Base-by-base conservation (phyloP, 2,329 filamentous ascomycete genomes). In the Chrysosporium queenslandicum region DNA sequence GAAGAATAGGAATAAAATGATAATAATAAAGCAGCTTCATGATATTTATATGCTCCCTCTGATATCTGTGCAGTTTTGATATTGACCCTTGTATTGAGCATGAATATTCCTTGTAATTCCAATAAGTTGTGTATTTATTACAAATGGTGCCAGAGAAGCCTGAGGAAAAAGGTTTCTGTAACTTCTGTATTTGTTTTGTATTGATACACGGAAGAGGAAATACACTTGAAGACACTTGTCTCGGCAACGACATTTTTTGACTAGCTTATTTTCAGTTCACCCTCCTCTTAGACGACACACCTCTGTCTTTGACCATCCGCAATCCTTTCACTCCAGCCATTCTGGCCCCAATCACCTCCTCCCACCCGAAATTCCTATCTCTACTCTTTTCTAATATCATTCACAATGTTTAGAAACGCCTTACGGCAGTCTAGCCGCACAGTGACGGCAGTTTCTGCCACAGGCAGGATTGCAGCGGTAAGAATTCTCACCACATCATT, bases 331-430 rank as follows among this genome's bases (percentile, higher is more conserved):
- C 65, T 62, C 64, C 64, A 65, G 61, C 63, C 63, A 62, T 61
- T 64, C 61, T 61, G 60, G 63, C 63, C 63, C 64, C 66, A 68
- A 68, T 68, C 68, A 64, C 67, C 65, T 67, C 62, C 68, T 65
- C 68, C 59, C 59, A 64, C 64, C 63, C 67, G 64, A 66, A 64
- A 65, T 66, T 66, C 62, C 62, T 63, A 64, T 70, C 69, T 71
- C 67, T 63, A 61, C 68, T 63, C 65, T 63, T 66, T 68, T 65
- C 67, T 64, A 66, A 68, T 68, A 63, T 62, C 61, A 58, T 60
- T 73, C 72, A 80, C 74, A 77, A 96, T 97, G 91, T 94, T 96
- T 82, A 88, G 91, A 79, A 94, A 87, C 84, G 90, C 91, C 80
- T 82, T 97, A 78, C 84, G 90, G 80, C 89, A 94, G 81, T 94